A percentile compares a stretch with the other conserved stretches of the same genome.
These are phyloP conservation scores for Calonectria henricotiae DNA, from an alignment of 2,329 filamentous ascomycete genomes.

Conservation along the genomic window DNA sequence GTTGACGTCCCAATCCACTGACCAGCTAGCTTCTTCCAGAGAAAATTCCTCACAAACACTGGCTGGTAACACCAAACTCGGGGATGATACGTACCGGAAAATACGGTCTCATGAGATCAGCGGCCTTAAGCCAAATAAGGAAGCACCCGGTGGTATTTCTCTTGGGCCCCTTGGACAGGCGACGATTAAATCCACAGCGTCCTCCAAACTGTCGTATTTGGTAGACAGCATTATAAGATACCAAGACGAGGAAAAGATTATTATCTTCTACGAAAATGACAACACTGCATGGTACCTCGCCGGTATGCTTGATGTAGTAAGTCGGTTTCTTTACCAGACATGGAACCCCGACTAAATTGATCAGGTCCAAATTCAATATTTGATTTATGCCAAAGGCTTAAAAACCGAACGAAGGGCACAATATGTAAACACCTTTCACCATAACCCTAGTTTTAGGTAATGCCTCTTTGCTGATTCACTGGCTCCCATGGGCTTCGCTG, in stretches of 20 bases:
- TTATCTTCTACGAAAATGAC: constrained; percentile 93
- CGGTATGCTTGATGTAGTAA: constrained; percentile 82
- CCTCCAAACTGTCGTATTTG: constrained; percentile 90
- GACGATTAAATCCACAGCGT: constrained; percentile 83
- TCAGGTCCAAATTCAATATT: constrained; percentile 71
- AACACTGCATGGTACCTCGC: constrained; percentile 91
- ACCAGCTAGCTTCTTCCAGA: constrained; percentile 35
- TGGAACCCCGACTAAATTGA: constrained; percentile 30
- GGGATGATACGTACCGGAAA: constrained; percentile 58
- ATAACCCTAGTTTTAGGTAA: constrained; percentile 74
- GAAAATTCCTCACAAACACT: constrained; percentile 50
- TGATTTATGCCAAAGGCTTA: constrained; percentile 79
- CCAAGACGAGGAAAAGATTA: constrained; percentile 84
- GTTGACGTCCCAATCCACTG: constrained; percentile 30
- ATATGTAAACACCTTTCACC: constrained; percentile 86
- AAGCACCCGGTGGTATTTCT: constrained; percentile 47
- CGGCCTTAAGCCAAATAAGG: constrained; percentile 44
- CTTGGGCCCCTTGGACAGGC: constrained; percentile 71
- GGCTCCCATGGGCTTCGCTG: not conserved
- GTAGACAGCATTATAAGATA: constrained; percentile 80
- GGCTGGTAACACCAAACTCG: constrained; percentile 64
- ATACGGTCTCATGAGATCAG: constrained; percentile 55
- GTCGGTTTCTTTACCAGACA: constrained; percentile 44
- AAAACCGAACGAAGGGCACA: constrained; percentile 76
- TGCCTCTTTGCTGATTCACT: not conserved